A percentile compares a stretch with the other conserved stretches of the same genome.
These are phyloP conservation scores for Mycena indigotica DNA, from an alignment of 768 basidiomycete genomes.

Conservation along the genomic window DNA sequence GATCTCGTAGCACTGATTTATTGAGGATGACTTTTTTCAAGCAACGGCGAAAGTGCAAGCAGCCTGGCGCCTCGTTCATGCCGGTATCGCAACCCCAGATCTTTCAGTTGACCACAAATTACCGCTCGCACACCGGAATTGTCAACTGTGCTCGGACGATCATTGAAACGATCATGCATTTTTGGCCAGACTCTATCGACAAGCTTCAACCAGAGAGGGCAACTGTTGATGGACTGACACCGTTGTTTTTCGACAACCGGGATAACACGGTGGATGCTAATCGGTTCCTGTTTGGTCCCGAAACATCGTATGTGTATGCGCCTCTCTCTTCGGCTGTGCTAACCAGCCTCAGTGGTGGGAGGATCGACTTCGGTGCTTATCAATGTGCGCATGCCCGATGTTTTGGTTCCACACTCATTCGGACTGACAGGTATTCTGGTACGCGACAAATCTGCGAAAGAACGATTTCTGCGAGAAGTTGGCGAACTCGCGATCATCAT, in stretches of 20 bases:
- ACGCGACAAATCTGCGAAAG: neutral
- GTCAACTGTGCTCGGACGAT: neutral
- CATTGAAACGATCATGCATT: neutral
- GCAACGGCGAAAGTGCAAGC: neutral
- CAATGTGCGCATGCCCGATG: neutral
- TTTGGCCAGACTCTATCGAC: neutral
- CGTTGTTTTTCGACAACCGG: neutral
- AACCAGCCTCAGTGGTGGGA: neutral
- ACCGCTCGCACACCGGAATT: neutral
- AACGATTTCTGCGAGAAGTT: neutral
- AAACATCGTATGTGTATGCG: neutral
- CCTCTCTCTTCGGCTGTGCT: neutral
- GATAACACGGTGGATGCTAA: neutral
- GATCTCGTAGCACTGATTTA: too few relatives aligned
- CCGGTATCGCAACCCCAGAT: neutral
- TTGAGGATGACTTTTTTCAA: too few relatives aligned
- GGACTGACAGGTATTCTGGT: neutral
- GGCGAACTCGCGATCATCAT: neutral
- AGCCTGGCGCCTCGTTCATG: neutral
- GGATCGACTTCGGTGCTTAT: slow-evolving; percentile 1
- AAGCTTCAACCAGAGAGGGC: neutral
- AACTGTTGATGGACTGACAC: neutral
- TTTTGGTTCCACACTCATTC: neutral
- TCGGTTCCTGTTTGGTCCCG: neutral
- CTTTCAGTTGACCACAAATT: slow-evolving; percentile 9